These are phyloP conservation scores for Petrea volubilis DNA, from an alignment of 257 asterid genomes.

Conservation along the genomic window DNA sequence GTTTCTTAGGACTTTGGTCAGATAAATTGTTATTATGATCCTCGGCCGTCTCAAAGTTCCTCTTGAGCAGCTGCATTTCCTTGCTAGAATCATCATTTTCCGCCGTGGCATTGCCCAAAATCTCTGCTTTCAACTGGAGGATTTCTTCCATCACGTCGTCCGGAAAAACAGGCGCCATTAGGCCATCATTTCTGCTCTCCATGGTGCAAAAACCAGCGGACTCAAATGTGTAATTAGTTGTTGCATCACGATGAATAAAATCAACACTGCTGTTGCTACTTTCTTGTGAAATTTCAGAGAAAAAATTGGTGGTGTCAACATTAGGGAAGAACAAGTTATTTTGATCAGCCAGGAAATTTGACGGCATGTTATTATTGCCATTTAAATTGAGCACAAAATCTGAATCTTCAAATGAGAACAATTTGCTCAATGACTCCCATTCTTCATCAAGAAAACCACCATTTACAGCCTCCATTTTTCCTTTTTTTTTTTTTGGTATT, in stretches of 20 bases:
- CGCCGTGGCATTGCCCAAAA: slow-evolving; percentile 13
- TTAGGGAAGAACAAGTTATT: slow-evolving; percentile 1
- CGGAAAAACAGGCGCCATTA: slow-evolving; percentile 15
- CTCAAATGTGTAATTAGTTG: slow-evolving; percentile 14
- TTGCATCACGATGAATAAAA: slow-evolving; percentile 19
- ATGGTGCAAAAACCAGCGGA: slow-evolving; percentile 30
- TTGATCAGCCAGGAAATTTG: slow-evolving; percentile 15
- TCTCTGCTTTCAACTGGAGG: slow-evolving; percentile 32
- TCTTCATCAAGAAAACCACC: slow-evolving; percentile 70
- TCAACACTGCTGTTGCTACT: slow-evolving; percentile 40
- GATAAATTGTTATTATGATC: not conserved
- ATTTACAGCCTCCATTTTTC: slow-evolving; percentile 63
- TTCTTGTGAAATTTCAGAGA: slow-evolving; percentile 48
- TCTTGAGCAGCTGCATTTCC: slow-evolving; percentile 42
- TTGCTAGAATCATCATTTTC: slow-evolving; percentile 12
- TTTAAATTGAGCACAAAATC: slow-evolving; percentile 40
- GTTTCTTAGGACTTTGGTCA: slow-evolving; percentile 44
- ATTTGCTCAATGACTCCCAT: slow-evolving; percentile 63
- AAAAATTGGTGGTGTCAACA: slow-evolving; percentile 17
- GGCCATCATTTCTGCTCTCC: slow-evolving; percentile 23
- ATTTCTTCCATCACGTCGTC: slow-evolving; percentile 38
- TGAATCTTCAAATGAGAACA: slow-evolving; percentile 54
- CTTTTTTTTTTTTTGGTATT: not conserved
- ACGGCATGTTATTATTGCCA: not conserved
- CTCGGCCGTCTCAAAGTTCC: slow-evolving; percentile 26